Base-by-base conservation (phyloP, 257 asterid species). In the Mentha longifolia region DNA sequence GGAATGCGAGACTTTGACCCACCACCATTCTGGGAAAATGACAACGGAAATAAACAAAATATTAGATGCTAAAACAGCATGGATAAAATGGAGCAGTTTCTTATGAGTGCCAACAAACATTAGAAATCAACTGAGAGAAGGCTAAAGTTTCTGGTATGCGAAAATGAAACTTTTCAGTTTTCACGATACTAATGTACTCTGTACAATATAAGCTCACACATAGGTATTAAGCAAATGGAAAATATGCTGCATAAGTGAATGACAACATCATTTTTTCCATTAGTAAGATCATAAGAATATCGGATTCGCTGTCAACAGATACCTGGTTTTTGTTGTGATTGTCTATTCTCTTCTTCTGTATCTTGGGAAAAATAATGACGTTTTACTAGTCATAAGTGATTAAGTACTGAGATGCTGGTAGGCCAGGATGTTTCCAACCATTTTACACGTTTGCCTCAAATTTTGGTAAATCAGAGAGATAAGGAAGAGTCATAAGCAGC, bases 1-100 rank as follows among this genome's bases (percentile, higher is more conserved):
- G 97, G 96, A 52, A 95, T 65, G 63, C 91, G 86, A 54, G 99
- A 84, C 79, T 92, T 92, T 19, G 97, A 86, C 17, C 74, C 89
- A 13, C 91, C 85, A 70, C 91, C 95, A 50, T 88, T 89, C 99
- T 95, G 96, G 86, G 80, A 66, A 37, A 14, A 57, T 9, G n/a
- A 51, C 57, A 17, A 51, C 2, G 13, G 57, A 17, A 61, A 31
- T 61, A 56, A 4, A 71, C 37, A 71, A 43, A 9, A 74, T 37
- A 61, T 49, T 13, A 61, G 45, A 59, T 50, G 60, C 51, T 19
- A 77, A 28, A 47, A 61, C 6, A 58, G 56, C 41, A 58, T 76
- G 58, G 15, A 30, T 61, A 61, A 55, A 70, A 39, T 11, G 39
- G 20, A 54, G 41, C 47, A 67, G 50, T 55, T 75, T 75, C 47